Evolutionary conservation across 2,329 filamentous ascomycete species (phyloP), one percentile per base, ranked within the genome.

Genomic region (Xylaria polymorpha): DNA sequence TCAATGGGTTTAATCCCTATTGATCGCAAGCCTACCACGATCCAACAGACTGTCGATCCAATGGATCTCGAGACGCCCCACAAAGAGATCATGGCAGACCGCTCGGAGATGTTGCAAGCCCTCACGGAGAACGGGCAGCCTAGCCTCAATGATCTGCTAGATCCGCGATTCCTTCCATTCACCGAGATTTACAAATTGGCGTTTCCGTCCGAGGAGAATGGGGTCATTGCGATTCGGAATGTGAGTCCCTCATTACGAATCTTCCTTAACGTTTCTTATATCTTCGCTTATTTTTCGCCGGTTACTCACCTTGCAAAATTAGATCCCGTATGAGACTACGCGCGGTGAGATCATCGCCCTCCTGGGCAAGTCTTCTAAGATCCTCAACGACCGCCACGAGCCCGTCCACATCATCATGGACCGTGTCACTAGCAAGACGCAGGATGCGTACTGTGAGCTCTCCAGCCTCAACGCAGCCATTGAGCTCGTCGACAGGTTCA

Each of bases 371-470:
- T 81, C 80, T 57, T 78, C 82, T 1, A 80, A 77, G 25, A 77
- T 84, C 25, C 76, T 84, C 20, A 80, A 77, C 46, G 82, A 84
- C 64, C 72, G 71, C 14, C 74, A 80, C 2, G 83, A 84, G 70
- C 80, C 83, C 1, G 76, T 85, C 22, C 84, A 85, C 53, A 84
- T 85, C 44, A 82, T 84, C 68, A 85, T 85, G 81, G 83, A 85
- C 61, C 81, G 82, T 29, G 77, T 80, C 3, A 82, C 82, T 4
- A 79, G 80, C 68, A 85, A 85, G 79, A 85, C 84, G 0, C 76
- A 81, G 53, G 83, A 85, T 46, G 81, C 80, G 35, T 85, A 78
- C 70, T 79, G 84, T 60, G 83, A 85, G 72, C 82, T 85, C 56
- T 69, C 79, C 6, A 80, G 75, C 39, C 79, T 85, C 4, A 77